These are phyloP conservation scores for Paramecium caudatum DNA, from an alignment of 73 alveolate species.

Conservation along the genomic window DNA sequence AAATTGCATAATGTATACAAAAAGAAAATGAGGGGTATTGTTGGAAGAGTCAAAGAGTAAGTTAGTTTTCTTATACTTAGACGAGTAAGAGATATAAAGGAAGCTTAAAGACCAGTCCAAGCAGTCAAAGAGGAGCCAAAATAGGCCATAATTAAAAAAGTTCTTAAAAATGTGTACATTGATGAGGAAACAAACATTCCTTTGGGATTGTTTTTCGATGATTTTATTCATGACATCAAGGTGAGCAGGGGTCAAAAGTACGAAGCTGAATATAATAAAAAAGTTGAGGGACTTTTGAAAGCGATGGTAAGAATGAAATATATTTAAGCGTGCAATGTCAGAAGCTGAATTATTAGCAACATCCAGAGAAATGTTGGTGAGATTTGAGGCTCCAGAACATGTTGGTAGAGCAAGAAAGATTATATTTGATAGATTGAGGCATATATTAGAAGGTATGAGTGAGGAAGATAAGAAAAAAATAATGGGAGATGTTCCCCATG, in stretches of 20 bases:
- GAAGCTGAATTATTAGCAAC: conserved; percentile 6
- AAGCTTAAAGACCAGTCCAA: not conserved
- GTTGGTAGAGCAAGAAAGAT: not conserved
- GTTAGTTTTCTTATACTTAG: not conserved
- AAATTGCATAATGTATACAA: not conserved
- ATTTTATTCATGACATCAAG: conserved; percentile 3
- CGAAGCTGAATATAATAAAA: conserved; percentile 54
- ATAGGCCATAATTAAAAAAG: not conserved
- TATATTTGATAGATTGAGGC: conserved; percentile 26
- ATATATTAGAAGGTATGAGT: conserved; percentile 5
- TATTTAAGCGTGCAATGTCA: conserved; percentile 12
- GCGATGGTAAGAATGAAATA: not conserved
- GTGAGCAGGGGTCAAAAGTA: not conserved
- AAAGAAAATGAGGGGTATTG: not conserved
- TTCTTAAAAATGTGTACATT: not conserved
- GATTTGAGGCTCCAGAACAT: not conserved
- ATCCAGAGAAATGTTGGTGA: not conserved
- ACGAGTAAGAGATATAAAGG: conserved; percentile 9
- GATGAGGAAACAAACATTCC: conserved; percentile 41
- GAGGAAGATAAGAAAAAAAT: not conserved
- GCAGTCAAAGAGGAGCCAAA: not conserved
- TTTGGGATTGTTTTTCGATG: conserved; percentile 44
- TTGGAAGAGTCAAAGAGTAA: not conserved
- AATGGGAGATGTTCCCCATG: conserved; percentile 2
- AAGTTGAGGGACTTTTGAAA: not conserved